Conservation (phyloP, 2,329 filamentous ascomycete species). For the Bipolaris victoriae region DNA sequence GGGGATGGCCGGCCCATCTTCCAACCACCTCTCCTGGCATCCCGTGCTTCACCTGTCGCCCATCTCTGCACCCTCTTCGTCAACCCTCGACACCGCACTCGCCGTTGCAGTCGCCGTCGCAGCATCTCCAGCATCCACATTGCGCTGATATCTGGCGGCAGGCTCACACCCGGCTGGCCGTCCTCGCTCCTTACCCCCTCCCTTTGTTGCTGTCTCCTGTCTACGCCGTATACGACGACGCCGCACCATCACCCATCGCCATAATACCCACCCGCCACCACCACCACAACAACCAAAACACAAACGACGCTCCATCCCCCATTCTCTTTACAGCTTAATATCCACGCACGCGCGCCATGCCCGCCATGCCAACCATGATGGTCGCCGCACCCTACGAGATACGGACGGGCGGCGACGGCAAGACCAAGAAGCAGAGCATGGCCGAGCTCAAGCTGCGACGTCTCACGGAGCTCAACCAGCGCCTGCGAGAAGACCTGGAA, state of each 20-base stretch:
- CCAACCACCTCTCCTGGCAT: conserved; percentile 27
- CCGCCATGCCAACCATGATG: conserved; percentile 54
- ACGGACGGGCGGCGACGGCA: conserved; percentile 68
- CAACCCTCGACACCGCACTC: conserved; percentile 17
- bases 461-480: conserved; percentile 94
- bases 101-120: conserved; percentile 13
- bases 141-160: conserved; percentile 37
- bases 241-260: conserved; percentile 16
- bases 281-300: conserved; percentile 10
- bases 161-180: conserved; percentile 36
- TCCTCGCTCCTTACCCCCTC: conserved; percentile 44
- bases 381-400: conserved; percentile 68
- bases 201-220: conserved; percentile 30
- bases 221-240: conserved; percentile 32
- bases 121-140: conserved; percentile 30
- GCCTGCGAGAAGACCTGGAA: conserved; percentile 93
- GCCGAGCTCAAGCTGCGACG: conserved; percentile 96
- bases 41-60: conserved; percentile 28
- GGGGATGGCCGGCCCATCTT: conserved; percentile 18
- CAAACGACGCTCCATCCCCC: background rate
- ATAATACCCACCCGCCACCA: conserved; percentile 12
- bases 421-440: conserved; percentile 99
- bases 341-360: conserved; percentile 28
- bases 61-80: conserved; percentile 29
- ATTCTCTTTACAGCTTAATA: conserved; percentile 8